Evolutionary conservation across 1,139 yeast species (phyloP).

Genomic region (Sugiyamaella neomexicana): DNA sequence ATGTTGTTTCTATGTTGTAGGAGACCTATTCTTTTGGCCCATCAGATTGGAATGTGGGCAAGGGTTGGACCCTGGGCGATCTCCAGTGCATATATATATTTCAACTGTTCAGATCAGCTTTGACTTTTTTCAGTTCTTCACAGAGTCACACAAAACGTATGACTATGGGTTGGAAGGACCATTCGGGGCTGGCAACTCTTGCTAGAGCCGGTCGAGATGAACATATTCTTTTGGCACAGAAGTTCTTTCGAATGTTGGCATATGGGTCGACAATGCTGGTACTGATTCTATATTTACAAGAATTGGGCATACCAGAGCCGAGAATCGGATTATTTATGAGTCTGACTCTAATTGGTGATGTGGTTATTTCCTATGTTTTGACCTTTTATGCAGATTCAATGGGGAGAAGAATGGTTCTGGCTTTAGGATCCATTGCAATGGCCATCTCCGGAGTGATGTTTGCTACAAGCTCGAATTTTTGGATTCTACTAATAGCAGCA

Average conservation of each 20-base stretch:
- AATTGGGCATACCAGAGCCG: constrained; percentile 55
- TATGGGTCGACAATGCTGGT: constrained; percentile 84
- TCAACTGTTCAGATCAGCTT: neutral
- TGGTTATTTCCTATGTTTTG: constrained; percentile 63
- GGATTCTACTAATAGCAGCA: constrained; percentile 62
- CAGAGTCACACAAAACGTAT: neutral
- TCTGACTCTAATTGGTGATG: constrained; percentile 77
- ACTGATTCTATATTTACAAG: constrained; percentile 64
- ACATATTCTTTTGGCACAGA: constrained; percentile 65
- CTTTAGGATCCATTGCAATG: constrained; percentile 71
- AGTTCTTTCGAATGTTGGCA: constrained; percentile 70
- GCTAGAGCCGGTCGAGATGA: constrained; percentile 47
- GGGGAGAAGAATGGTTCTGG: constrained; percentile 69
- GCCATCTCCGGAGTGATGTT: constrained; percentile 65
- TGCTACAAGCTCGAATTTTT: constrained; percentile 52
- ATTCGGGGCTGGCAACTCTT: constrained; percentile 26
- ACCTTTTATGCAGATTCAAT: constrained; percentile 79
- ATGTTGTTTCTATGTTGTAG: no score
- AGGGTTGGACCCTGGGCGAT: neutral
- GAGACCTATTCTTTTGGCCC: no score
- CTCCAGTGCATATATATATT: no score
- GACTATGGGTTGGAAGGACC: constrained; percentile 14
- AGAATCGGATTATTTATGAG: constrained; percentile 82
- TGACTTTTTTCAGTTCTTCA: neutral
- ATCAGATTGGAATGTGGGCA: neutral